phyloP scores from a whole-genome alignment of 371 early-diverging fungal species.

The Rhizopus stolonifer region DNA sequence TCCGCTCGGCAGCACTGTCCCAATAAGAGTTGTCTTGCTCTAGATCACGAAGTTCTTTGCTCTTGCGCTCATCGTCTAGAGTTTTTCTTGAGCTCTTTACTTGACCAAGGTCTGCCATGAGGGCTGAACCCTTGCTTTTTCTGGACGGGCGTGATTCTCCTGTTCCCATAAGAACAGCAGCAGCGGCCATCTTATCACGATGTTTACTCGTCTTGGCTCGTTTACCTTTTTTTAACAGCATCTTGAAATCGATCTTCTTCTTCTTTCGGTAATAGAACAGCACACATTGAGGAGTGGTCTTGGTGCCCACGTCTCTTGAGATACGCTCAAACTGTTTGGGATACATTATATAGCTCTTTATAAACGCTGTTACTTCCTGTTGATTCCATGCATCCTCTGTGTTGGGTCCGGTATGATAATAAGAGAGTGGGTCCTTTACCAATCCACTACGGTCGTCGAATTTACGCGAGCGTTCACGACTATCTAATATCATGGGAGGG shows the following conservation, averaged over 20 bases:
- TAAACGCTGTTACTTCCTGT: slow-evolving; percentile 78
- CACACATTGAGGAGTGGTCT: slow-evolving; percentile 84
- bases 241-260: slow-evolving; percentile 82
- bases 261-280: slow-evolving; percentile 92
- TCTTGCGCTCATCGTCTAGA: slow-evolving; percentile 44
- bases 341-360: slow-evolving; percentile 71
- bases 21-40: slow-evolving; percentile 45
- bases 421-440: slow-evolving; percentile 57
- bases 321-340: slow-evolving; percentile 94
- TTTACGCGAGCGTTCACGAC: slow-evolving; percentile 54
- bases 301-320: slow-evolving; percentile 67
- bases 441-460: slow-evolving; percentile 68
- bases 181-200: slow-evolving; percentile 45
- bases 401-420: slow-evolving; percentile 62
- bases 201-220: slow-evolving; percentile 48
- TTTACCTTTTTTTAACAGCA: slow-evolving; percentile 55
- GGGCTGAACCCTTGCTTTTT: slow-evolving; percentile 58
- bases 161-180: slow-evolving; percentile 46
- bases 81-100: slow-evolving; percentile 52
- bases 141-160: slow-evolving; percentile 25
- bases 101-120: slow-evolving; percentile 65
- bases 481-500: slow-evolving; percentile 74
- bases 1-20: slow-evolving; percentile 43
- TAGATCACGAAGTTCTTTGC: slow-evolving; percentile 37
- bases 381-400: slow-evolving; percentile 76